Evolutionary conservation across 2,329 filamentous ascomycete species (phyloP).

Genomic region (Boeremia exigua): DNA sequence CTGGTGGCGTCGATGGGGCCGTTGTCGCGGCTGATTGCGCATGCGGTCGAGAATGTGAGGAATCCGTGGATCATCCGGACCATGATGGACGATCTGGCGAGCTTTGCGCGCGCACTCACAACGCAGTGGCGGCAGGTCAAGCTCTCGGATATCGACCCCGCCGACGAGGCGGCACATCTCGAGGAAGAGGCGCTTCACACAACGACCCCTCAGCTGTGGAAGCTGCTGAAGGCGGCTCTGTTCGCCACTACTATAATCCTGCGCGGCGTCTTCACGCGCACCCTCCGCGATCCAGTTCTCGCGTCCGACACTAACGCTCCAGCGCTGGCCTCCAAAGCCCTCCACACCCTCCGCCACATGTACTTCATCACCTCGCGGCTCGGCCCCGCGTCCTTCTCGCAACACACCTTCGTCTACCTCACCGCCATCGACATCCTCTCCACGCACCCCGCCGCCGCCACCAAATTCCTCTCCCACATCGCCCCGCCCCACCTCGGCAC

Average conservation of each 20-base stretch:
- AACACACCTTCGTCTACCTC: constrained; percentile 83
- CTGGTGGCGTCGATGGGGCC: constrained; percentile 72
- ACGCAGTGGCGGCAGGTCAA: constrained; percentile 77
- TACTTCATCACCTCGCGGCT: constrained; percentile 82
- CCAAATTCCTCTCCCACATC: constrained; percentile 71
- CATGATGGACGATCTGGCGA: constrained; percentile 69
- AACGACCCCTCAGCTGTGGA: constrained; percentile 77
- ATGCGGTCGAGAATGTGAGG: constrained; percentile 65
- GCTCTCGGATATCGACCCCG: constrained; percentile 73
- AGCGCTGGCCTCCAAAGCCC: constrained; percentile 70
- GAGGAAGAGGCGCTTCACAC: constrained; percentile 68
- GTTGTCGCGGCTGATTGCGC: constrained; percentile 68
- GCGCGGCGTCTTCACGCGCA: constrained; percentile 73
- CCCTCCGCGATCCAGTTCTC: constrained; percentile 62
- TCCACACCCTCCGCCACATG: constrained; percentile 76
- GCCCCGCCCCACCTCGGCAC: constrained; percentile 61
- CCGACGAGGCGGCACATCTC: constrained; percentile 68
- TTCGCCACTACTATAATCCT: constrained; percentile 78
- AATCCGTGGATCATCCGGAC: constrained; percentile 57
- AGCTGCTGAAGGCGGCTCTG: constrained; percentile 74
- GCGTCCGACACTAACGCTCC: constrained; percentile 66
- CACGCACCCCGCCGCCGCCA: constrained; percentile 69
- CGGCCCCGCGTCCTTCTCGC: constrained; percentile 76
- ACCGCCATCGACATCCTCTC: constrained; percentile 81
- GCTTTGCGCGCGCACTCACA: constrained; percentile 70